Evolutionary conservation across 345 rosid genomes (phyloP).

Genomic region (Citrus glauca): DNA sequence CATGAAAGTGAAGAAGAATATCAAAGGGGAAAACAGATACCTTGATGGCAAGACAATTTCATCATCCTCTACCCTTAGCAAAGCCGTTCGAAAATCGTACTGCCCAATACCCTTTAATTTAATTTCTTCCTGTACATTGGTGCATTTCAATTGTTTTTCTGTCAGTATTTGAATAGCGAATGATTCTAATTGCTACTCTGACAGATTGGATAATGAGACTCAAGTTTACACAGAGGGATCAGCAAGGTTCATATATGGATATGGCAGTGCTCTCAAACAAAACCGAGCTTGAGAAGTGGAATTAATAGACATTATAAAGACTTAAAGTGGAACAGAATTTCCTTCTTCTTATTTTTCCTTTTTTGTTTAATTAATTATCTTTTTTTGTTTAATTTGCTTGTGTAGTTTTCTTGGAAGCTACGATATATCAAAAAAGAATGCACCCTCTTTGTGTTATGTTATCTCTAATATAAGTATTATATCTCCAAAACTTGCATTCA

Average conservation of each 20-base stretch:
- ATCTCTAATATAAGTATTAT: not conserved
- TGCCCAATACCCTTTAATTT: not conserved
- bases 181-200: not conserved
- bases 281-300: slow-evolving; percentile 22
- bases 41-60: slow-evolving; percentile 53
- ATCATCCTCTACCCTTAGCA: slow-evolving; percentile 48
- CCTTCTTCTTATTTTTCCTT: not conserved
- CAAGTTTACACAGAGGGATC: slow-evolving; percentile 60
- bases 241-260: slow-evolving; percentile 61
- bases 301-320: slow-evolving; percentile 4
- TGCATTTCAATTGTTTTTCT: not conserved
- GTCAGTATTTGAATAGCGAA: not conserved
- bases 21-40: slow-evolving; percentile 47
- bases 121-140: too few relatives aligned
- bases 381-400: not conserved
- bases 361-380: not conserved
- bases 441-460: not conserved
- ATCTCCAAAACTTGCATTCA: too few relatives aligned
- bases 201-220: slow-evolving; percentile 53
- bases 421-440: slow-evolving; percentile 11
- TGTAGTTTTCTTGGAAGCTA: slow-evolving; percentile 5
- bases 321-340: slow-evolving; percentile 11
- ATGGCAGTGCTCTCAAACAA: slow-evolving; percentile 39
- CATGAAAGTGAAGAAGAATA: slow-evolving; percentile 41
- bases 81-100: slow-evolving; percentile 55